Evolutionary conservation across 108 stramenopile genomes (phyloP), one percentile per base, ranked within the genome.

Genomic region (Pseudonitzschia pungens): DNA sequence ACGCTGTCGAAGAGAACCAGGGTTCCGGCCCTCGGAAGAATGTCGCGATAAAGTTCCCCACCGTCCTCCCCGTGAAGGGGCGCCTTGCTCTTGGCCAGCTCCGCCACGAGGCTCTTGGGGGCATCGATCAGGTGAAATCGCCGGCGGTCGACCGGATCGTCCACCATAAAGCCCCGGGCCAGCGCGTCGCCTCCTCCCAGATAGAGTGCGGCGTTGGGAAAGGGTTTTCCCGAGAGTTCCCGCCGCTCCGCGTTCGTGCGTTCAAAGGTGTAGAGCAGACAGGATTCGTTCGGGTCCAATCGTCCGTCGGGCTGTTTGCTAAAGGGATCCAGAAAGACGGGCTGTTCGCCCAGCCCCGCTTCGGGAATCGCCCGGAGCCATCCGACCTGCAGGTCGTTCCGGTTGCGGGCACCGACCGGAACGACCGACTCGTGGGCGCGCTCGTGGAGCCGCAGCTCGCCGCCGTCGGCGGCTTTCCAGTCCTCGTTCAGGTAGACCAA

Each of bases 401-500:
- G 77, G 20, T 12, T 24, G 15, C 65, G 45, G 27, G 75, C 75
- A 28, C 80, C 75, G 15, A 71, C 54, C 36, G n/a, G 40, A 22
- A 48, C 42, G 12, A 21, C 27, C 6, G 65, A 52, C 0, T 54
- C 72, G 22, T 21, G 45, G 20, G 36, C 65, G 16, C 86, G 70
- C 50, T 75, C 75, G 70, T 81, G 85, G 24, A 48, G 45, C 45
- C 45, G 14, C 10, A 48, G 45, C 45, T 48, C 16, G 45, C 45
- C 45, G 2, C 89, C 89, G 71, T 87, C 75, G 0, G 48, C n/a
- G 12, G 62, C 27, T 65, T 82, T 73, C 86, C 86, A 87, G 55
- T 85, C 81, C 0, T 85, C 86, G 70, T 87, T 87, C 16, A 89
- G 58, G 41, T 89, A 89, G 20, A 89, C 75, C n/a, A 89, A 68